Percentiles rank a stretch among this genome's conserved stretches.
Conservation (phyloP, 257 asterid species). For the Buddleja alternifolia region DNA sequence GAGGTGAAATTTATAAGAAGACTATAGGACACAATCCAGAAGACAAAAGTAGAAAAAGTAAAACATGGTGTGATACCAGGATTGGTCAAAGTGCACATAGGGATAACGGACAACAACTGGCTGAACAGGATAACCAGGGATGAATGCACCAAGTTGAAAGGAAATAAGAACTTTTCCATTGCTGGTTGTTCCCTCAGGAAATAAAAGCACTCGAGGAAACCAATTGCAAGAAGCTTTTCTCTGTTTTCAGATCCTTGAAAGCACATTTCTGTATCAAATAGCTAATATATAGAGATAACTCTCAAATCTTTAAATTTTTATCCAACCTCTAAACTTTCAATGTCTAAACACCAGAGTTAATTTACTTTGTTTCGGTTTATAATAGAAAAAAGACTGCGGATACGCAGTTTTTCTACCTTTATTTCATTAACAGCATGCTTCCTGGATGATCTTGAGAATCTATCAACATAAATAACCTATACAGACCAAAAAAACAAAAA, state of each 20-base stretch:
- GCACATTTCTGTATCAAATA: conserved; percentile 90
- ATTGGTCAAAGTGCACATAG: conserved; percentile 93
- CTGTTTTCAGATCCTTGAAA: conserved; percentile 94
- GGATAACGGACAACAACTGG: conserved; percentile 92
- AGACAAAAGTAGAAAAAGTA: background rate
- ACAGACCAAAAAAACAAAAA: conserved; percentile 16
- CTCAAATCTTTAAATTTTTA: conserved; percentile 29
- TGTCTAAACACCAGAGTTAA: background rate
- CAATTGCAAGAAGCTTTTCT: conserved; percentile 86
- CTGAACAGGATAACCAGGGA: conserved; percentile 92
- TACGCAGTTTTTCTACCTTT: conserved; percentile 70
- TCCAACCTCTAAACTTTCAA: conserved; percentile 10
- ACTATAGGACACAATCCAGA: conserved; percentile 3
- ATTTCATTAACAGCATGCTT: conserved; percentile 89
- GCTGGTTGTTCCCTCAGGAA: conserved; percentile 99
- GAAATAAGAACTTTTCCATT: conserved; percentile 90
- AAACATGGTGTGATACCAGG: conserved; percentile 63
- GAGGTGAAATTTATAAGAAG: conserved; percentile 6
- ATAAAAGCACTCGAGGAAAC: conserved; percentile 93
- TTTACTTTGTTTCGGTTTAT: conserved; percentile 18
- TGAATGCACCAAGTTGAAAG: conserved; percentile 96
- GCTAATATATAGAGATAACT: conserved; percentile 64
- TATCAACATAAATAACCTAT: conserved; percentile 93
- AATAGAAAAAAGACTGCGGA: conserved; percentile 17
- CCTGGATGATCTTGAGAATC: conserved; percentile 87